Evolutionary conservation across 2,329 filamentous ascomycete species (phyloP).

Genomic region (Thielaviopsis punctulata): DNA sequence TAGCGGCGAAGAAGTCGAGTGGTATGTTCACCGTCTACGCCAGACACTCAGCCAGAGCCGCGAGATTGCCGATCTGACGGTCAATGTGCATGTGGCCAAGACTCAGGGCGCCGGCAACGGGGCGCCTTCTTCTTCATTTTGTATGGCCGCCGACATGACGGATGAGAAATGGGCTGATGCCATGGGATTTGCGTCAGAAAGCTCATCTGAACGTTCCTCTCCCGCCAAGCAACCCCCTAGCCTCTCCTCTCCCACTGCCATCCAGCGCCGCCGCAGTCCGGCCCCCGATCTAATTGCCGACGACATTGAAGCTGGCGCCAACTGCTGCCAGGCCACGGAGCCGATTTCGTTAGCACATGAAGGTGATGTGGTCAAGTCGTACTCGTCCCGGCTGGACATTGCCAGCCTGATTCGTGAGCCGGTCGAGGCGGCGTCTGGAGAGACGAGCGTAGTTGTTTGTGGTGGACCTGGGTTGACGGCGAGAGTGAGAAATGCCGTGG

Average conservation of each 20-base stretch:
- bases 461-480: constrained; percentile 38
- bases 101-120: constrained; percentile 20
- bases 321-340: constrained; percentile 5
- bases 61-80: constrained; percentile 24
- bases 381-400: constrained; percentile 32
- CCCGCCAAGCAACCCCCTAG: too few species aligned
- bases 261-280: neutral
- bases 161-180: neutral
- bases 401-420: constrained; percentile 32
- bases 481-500: constrained; percentile 36
- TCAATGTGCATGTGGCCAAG: constrained; percentile 36
- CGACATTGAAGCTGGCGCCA: constrained; percentile 7
- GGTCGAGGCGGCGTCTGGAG: constrained; percentile 40
- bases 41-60: constrained; percentile 26
- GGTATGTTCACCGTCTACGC: constrained; percentile 34
- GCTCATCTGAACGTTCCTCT: neutral
- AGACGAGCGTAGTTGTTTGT: constrained; percentile 44
- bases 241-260: neutral
- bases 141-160: neutral
- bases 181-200: neutral
- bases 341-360: constrained; percentile 1
- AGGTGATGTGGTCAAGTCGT: constrained; percentile 24
- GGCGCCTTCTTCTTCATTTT: neutral
- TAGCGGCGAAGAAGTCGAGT: constrained; percentile 35
- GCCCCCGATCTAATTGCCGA: neutral